Evolutionary conservation across 164 flowering plant genomes (phyloP).

Genomic region (Houttuynia cordata): DNA sequence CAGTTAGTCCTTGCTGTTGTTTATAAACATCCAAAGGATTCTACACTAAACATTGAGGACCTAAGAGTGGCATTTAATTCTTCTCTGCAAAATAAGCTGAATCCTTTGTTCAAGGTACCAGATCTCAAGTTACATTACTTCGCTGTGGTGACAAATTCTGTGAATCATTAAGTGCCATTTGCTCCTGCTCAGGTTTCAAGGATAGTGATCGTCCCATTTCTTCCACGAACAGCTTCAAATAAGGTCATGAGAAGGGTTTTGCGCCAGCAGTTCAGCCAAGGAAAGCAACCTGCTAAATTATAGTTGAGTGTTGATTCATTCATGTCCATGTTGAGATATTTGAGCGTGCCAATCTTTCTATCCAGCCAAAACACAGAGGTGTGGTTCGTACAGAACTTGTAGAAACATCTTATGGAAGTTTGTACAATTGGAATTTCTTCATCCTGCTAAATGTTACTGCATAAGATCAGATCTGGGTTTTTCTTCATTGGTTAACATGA

Average conservation of each 20-base stretch:
- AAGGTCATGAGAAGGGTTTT: conserved; percentile 93
- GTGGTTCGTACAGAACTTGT: too few relatives aligned
- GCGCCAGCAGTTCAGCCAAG: conserved; percentile 50
- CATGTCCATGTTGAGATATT: neutral
- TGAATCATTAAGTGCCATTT: neutral
- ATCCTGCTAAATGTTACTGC: too few relatives aligned
- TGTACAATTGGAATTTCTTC: too few relatives aligned
- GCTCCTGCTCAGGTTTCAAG: conserved; percentile 38
- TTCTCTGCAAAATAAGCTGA: conserved; percentile 65
- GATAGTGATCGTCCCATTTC: conserved; percentile 40
- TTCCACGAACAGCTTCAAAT: conserved; percentile 92
- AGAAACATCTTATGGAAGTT: too few relatives aligned
- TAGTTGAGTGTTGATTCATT: conserved; percentile 12
- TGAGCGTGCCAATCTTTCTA: neutral
- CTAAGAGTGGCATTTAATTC: conserved; percentile 53
- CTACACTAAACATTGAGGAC: conserved; percentile 23
- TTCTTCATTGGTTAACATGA: too few relatives aligned
- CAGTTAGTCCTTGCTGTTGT: conserved; percentile 68
- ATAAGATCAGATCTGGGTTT: too few relatives aligned
- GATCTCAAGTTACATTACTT: neutral
- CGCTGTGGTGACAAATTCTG: too few relatives aligned
- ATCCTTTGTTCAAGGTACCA: conserved; percentile 82
- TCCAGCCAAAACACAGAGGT: neutral
- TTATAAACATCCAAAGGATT: conserved; percentile 35
- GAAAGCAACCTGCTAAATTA: conserved; percentile 32